Conservation (phyloP, 805 yeast species). For the Maudiozyma bulderi region DNA sequence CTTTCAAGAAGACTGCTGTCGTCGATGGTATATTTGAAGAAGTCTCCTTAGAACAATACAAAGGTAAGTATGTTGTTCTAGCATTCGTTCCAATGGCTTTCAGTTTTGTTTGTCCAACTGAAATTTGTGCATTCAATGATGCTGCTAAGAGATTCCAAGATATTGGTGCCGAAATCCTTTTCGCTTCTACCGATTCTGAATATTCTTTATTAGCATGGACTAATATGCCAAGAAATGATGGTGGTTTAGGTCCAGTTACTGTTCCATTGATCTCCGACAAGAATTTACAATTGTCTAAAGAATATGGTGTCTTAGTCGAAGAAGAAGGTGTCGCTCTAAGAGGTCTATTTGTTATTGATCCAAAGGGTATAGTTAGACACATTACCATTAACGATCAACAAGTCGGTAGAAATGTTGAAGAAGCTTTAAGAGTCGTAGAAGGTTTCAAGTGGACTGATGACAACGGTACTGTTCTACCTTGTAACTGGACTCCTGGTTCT, state of each 20-base stretch:
- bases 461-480: conserved; percentile 99
- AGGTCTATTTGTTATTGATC: conserved; percentile 97
- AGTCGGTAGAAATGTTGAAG: conserved; percentile 98
- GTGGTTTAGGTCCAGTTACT: conserved; percentile 93
- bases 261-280: conserved; percentile 94
- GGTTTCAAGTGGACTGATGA: conserved; percentile 99
- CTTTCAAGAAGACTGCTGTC: conserved; percentile 93
- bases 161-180: conserved; percentile 78
- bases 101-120: conserved; percentile 99
- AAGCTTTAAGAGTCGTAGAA: conserved; percentile 91
- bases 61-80: conserved; percentile 94
- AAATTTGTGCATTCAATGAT: conserved; percentile 96
- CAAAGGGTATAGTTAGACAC: conserved; percentile 90
- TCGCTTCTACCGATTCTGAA: conserved; percentile 97
- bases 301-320: conserved; percentile 94
- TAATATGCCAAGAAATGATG: conserved; percentile 89
- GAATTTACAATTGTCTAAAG: conserved; percentile 88
- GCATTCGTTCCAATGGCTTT: conserved; percentile 98
- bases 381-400: conserved; percentile 97
- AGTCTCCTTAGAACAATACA: conserved; percentile 84
- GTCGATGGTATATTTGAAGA: conserved; percentile 94
- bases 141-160: conserved; percentile 84
- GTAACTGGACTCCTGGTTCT: conserved; percentile 95
- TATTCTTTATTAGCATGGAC: conserved; percentile 97
- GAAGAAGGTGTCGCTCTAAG: conserved; percentile 96